Conservation (phyloP, 441 rosid species). For the Adansonia rubrostipa region DNA sequence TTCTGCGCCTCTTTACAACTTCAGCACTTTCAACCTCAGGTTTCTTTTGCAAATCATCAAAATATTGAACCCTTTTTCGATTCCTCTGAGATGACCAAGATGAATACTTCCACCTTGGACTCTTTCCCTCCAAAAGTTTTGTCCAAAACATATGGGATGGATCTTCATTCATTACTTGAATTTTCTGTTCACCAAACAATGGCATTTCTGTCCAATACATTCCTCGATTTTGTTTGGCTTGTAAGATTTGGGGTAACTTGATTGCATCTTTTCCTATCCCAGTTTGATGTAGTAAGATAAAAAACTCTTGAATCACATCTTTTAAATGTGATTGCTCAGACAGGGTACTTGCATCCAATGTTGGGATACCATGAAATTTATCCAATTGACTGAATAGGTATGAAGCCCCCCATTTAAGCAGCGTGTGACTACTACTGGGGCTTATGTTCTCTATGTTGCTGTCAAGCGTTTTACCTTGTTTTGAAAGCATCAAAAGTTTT, state of each 20-base stretch:
- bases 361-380: conserved; percentile 51
- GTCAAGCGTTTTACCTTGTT: conserved; percentile 55
- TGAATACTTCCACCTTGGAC: conserved; percentile 69
- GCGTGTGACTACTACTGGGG: conserved; percentile 50
- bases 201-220: conserved; percentile 49
- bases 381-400: conserved; percentile 65
- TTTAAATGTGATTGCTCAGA: conserved; percentile 45
- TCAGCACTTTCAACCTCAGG: conserved; percentile 38
- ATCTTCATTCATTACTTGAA: conserved; percentile 51
- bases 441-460: conserved; percentile 49
- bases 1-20: conserved; percentile 63
- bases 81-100: conserved; percentile 59
- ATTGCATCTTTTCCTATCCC: conserved; percentile 40
- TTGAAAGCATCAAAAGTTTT: conserved; percentile 70
- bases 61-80: conserved; percentile 62
- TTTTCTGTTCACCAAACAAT: conserved; percentile 65
- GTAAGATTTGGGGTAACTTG: conserved; percentile 49
- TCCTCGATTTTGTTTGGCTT: conserved; percentile 64
- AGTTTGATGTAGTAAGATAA: conserved; percentile 51
- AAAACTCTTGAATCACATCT: conserved; percentile 58
- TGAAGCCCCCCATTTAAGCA: conserved; percentile 91
- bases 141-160: conserved; percentile 75
- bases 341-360: conserved; percentile 29
- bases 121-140: conserved; percentile 59
- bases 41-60: conserved; percentile 36